phyloP scores from a whole-genome alignment of 495 filamentous ascomycete genomes.

The Glutinoglossum americanum region DNA sequence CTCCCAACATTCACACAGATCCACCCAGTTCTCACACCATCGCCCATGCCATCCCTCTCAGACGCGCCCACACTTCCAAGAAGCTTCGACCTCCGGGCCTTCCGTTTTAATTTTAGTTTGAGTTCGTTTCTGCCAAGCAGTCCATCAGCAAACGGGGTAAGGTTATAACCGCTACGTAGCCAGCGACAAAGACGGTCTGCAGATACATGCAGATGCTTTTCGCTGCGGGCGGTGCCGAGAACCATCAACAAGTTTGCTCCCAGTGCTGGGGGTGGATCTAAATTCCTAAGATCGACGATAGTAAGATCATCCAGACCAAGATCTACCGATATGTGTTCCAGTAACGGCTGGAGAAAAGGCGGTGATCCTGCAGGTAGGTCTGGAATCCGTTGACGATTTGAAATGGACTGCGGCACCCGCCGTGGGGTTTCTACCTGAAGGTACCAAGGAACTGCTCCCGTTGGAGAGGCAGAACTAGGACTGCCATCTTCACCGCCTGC shows the following conservation, averaged over 20 bases:
- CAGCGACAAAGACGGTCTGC: constrained; percentile 76
- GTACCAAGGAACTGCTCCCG: constrained; percentile 53
- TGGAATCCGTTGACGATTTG: constrained; percentile 46
- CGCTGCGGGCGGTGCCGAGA: constrained; percentile 76
- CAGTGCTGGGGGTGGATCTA: constrained; percentile 71
- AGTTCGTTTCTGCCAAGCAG: constrained; percentile 76
- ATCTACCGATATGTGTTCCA: constrained; percentile 61
- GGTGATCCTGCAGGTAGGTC: constrained; percentile 55
- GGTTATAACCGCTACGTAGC: constrained; percentile 47
- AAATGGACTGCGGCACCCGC: constrained; percentile 25
- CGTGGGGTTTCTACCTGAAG: constrained; percentile 41
- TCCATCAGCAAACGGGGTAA: constrained; percentile 64
- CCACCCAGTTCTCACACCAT: constrained; percentile 81
- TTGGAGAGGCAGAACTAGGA: neutral
- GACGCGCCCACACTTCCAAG: constrained; percentile 37
- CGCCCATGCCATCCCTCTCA: constrained; percentile 32
- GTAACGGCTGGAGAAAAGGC: constrained; percentile 42
- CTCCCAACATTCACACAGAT: constrained; percentile 78
- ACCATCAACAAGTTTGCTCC: constrained; percentile 82
- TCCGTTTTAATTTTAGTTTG: constrained; percentile 64
- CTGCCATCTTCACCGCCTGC: neutral
- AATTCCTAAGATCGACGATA: constrained; percentile 56
- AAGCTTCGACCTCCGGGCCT: constrained; percentile 56
- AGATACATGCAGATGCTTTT: constrained; percentile 82
- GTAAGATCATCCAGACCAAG: constrained; percentile 60